Percentiles rank a stretch among this genome's conserved stretches.
Conservation (phyloP, 2,329 filamentous ascomycete species). For the Helotiales sp. region DNA sequence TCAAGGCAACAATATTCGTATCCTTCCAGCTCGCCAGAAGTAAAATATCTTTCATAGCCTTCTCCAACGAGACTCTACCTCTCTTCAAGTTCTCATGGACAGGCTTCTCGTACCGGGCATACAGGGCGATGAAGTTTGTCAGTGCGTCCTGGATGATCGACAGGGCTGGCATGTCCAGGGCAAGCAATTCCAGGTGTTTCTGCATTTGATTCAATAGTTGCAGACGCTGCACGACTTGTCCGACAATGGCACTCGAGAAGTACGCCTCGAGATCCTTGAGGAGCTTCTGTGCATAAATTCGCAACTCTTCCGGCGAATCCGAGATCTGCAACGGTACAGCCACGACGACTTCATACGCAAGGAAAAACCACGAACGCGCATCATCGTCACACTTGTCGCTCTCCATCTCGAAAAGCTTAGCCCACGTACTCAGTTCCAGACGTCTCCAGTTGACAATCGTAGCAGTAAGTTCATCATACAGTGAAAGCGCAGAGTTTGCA, state of each 20-base stretch:
- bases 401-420: constrained; percentile 85
- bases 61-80: constrained; percentile 79
- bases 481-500: constrained; percentile 68
- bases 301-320: constrained; percentile 62
- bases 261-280: constrained; percentile 80
- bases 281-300: constrained; percentile 68
- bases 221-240: constrained; percentile 78
- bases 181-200: constrained; percentile 67
- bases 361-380: constrained; percentile 93
- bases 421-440: constrained; percentile 91
- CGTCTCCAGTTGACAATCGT: constrained; percentile 88
- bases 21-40: constrained; percentile 97
- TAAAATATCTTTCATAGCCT: constrained; percentile 90
- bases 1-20: constrained; percentile 87
- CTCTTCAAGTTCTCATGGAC: constrained; percentile 68
- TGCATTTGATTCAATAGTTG: constrained; percentile 69
- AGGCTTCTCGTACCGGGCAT: constrained; percentile 69
- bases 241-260: constrained; percentile 77
- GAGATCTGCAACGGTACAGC: constrained; percentile 72
- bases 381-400: constrained; percentile 74
- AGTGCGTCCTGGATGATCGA: constrained; percentile 66
- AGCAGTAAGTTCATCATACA: constrained; percentile 80
- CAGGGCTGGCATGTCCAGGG: constrained; percentile 62
- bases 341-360: constrained; percentile 90
- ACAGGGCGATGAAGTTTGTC: constrained; percentile 78